phyloP scores from a whole-genome alignment of 805 yeast species.

The Schwanniomyces yamadae region DNA sequence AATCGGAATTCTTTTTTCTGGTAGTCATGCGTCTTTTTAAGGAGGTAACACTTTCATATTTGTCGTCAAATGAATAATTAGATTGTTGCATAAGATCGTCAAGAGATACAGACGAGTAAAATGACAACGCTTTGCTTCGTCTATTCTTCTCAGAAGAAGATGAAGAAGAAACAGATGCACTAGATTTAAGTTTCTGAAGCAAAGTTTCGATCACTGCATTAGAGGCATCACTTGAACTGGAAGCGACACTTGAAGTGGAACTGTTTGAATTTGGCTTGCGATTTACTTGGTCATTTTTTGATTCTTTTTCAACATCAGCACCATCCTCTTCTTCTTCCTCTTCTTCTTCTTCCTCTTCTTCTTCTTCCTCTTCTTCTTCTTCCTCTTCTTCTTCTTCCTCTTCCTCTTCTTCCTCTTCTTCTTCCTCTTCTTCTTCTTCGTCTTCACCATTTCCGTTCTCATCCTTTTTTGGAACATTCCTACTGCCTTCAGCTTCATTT shows the following conservation, averaged over 20 bases:
- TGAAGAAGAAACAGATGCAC: slow-evolving; percentile 12
- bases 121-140: slow-evolving; percentile 33
- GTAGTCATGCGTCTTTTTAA: slow-evolving; percentile 39
- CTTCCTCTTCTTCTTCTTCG: slow-evolving; percentile 1
- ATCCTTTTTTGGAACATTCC: not conserved
- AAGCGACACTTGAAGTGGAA: not conserved
- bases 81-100: slow-evolving; percentile 16
- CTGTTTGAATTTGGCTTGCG: not conserved
- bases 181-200: slow-evolving; percentile 31
- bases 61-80: slow-evolving; percentile 9
- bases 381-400: slow-evolving; percentile 6
- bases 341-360: slow-evolving; percentile 15
- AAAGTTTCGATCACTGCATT: slow-evolving; percentile 32
- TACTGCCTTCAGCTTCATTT: not conserved
- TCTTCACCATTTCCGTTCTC: not conserved
- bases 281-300: not conserved
- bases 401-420: slow-evolving; percentile 4
- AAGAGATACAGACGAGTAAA: slow-evolving; percentile 28
- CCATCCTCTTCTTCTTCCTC: slow-evolving; percentile 10
- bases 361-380: slow-evolving; percentile 11
- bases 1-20: slow-evolving; percentile 20
- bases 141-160: slow-evolving; percentile 18
- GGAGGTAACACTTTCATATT: slow-evolving; percentile 39
- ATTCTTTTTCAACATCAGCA: slow-evolving; percentile 3
- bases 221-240: slow-evolving; percentile 8